Base-by-base conservation (phyloP, 768 basidiomycete species). In the Lactarius quietus region DNA sequence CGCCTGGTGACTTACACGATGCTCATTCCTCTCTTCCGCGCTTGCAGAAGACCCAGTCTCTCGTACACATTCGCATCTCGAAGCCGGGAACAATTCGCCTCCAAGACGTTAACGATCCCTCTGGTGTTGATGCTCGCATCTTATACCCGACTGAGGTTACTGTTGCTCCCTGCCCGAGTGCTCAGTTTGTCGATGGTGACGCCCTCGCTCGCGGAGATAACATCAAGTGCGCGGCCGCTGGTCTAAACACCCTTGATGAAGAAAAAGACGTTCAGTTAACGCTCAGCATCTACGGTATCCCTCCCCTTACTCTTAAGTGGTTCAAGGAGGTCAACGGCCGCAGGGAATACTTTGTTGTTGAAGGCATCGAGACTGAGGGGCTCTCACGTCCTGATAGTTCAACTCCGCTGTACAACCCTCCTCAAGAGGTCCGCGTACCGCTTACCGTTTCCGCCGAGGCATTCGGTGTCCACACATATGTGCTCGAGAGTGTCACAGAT, bases 401-500 rank as follows among this genome's bases (percentile, higher is more conserved):
- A 72, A 63, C 45, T 63, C 52, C 51, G 61, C 63, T 20, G 63
- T 72, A 61, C 23, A 72, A 72, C 52, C 72, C 74, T 5, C 82
- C 88, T 7, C 85, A 88, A 67, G 78, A 83, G 36, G 77, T 93
- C 35, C 81, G 80, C 59, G 83, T 93, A 31, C 92, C 92, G 23
- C 78, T 93, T 62, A 82, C 83, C 1, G 78, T 92, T 9, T 78
- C 87, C 5, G 77, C 90, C 63, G 83, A 85, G 64, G 74, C 81
- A 7, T 79, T 86, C 10, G 92, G 92, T 3, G 83, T 81, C 43
- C 86, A 92, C 73, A 76, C 84, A 3, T 93, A 92, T 71, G 82
- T 84, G 14, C 79, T 97, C 29, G 90, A 95, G 71, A 86, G 88
- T 70, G 83, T 98, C 29, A 83, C 84, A n/a, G 95, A 97, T 71